Conservation (phyloP, 768 basidiomycete genomes). For the Botryobasidium botryosum region DNA sequence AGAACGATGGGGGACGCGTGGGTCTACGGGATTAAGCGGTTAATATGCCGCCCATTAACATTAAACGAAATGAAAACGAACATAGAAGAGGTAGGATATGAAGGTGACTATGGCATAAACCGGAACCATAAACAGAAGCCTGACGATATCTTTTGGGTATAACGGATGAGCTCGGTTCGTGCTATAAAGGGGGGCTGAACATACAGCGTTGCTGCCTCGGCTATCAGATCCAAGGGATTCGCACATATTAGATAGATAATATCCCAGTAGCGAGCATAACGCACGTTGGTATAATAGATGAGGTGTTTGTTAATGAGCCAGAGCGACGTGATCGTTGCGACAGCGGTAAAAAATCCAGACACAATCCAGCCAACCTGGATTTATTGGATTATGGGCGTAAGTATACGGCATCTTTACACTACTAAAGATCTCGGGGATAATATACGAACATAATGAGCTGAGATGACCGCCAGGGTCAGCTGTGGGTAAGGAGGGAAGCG, state of each 20-base stretch:
- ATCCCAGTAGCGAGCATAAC: slow-evolving; percentile 14
- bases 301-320: slow-evolving; percentile 67
- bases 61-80: no score
- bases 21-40: slow-evolving; percentile 29
- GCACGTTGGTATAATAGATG: slow-evolving; percentile 51
- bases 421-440: not conserved
- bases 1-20: slow-evolving; percentile 53
- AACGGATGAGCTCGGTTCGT: not conserved
- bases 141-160: slow-evolving; percentile 41
- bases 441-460: slow-evolving; percentile 1
- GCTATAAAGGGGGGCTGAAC: slow-evolving; percentile 11
- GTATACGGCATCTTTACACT: no score
- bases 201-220: slow-evolving; percentile 54
- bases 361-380: slow-evolving; percentile 52
- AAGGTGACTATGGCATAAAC: slow-evolving; percentile 54
- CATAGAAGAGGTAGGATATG: slow-evolving; percentile 57
- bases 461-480: slow-evolving; percentile 36
- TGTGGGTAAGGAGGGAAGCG: slow-evolving; percentile 14
- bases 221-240: slow-evolving; percentile 19
- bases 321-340: slow-evolving; percentile 39
- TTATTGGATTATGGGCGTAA: not conserved
- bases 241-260: not conserved
- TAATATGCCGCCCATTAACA: no score
- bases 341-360: slow-evolving; percentile 37
- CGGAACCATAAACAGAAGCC: slow-evolving; percentile 63